Percentiles rank a stretch among this genome's conserved stretches.
Conservation (phyloP, 2,329 filamentous ascomycete genomes). For the Zymoseptoria brevis region DNA sequence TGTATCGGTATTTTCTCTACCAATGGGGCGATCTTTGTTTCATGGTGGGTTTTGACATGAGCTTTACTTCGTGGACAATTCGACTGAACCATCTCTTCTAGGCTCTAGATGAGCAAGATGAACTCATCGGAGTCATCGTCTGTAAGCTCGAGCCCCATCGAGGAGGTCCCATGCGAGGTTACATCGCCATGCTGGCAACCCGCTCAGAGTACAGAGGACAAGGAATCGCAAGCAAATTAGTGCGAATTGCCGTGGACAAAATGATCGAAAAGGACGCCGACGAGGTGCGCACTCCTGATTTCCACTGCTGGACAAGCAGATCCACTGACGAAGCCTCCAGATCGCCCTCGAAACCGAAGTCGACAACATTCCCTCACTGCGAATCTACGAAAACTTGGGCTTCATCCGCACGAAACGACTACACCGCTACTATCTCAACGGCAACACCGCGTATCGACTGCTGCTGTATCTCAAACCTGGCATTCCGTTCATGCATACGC, state of each 20-base stretch:
- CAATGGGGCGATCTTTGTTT: conserved; percentile 98
- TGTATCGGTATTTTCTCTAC: conserved; percentile 95
- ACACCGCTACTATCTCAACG: conserved; percentile 93
- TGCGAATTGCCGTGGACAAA: conserved; percentile 81
- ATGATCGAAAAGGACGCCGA: conserved; percentile 81
- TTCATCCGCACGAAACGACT: conserved; percentile 88
- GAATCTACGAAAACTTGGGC: conserved; percentile 84
- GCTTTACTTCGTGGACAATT: too few species aligned
- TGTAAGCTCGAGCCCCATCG: conserved; percentile 90
- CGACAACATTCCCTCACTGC: conserved; percentile 80
- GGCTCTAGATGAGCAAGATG: conserved; percentile 46
- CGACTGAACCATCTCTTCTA: conserved; percentile 25
- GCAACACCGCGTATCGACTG: conserved; percentile 85
- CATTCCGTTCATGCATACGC: conserved; percentile 36
- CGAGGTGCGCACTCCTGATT: conserved; percentile 46
- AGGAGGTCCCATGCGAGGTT: conserved; percentile 78
- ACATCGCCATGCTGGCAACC: conserved; percentile 98
- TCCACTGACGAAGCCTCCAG: conserved; percentile 25
- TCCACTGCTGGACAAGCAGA: neutral
- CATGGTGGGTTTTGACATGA: conserved; percentile 42
- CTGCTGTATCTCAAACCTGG: conserved; percentile 68
- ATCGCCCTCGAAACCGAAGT: conserved; percentile 95
- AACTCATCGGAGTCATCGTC: conserved; percentile 82
- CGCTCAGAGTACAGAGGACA: conserved; percentile 68
- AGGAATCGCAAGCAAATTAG: conserved; percentile 78